These are phyloP conservation scores for Blastocystis sp. DNA, from an alignment of 352 stramenopile genomes.

Conservation along the genomic window DNA sequence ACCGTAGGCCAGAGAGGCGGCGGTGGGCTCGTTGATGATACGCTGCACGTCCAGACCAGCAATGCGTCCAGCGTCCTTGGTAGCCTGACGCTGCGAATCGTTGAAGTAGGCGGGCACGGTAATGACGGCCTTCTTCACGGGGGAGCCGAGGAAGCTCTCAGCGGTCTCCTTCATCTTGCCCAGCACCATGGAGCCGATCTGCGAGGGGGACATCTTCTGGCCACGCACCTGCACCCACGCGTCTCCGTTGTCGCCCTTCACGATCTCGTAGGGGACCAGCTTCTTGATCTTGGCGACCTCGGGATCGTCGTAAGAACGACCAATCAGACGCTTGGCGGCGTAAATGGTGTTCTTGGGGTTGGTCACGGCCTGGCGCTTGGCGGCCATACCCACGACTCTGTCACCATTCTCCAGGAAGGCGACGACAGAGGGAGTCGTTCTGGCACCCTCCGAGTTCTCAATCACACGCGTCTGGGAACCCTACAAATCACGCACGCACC, in stretches of 20 bases:
- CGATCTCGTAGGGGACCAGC: constrained; percentile 93
- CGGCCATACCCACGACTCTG: constrained; percentile 88
- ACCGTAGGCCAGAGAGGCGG: constrained; percentile 92
- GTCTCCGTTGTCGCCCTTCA: constrained; percentile 86
- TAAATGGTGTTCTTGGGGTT: constrained; percentile 97
- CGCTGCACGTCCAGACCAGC: constrained; percentile 88
- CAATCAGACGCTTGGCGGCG: constrained; percentile 94
- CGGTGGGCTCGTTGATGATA: constrained; percentile 95
- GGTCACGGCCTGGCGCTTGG: constrained; percentile 87
- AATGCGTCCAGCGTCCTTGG: constrained; percentile 93
- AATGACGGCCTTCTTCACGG: constrained; percentile 87
- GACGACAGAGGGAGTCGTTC: constrained; percentile 92
- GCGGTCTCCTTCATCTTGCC: constrained; percentile 96
- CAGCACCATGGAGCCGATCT: constrained; percentile 93
- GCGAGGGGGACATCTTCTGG: constrained; percentile 88
- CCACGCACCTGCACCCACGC: constrained; percentile 86
- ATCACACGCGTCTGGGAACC: constrained; percentile 84
- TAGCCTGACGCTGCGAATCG: too few relatives aligned
- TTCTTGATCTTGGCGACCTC: constrained; percentile 88
- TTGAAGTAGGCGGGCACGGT: too few relatives aligned
- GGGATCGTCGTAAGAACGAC: constrained; percentile 85
- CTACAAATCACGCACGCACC: constrained; percentile 68
- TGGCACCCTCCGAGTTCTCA: constrained; percentile 91
- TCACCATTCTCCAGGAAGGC: constrained; percentile 87
- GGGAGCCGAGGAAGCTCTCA: constrained; percentile 83